Evolutionary conservation across 768 basidiomycete species (phyloP).

Genomic region (Candolleomyces efflorescens): DNA sequence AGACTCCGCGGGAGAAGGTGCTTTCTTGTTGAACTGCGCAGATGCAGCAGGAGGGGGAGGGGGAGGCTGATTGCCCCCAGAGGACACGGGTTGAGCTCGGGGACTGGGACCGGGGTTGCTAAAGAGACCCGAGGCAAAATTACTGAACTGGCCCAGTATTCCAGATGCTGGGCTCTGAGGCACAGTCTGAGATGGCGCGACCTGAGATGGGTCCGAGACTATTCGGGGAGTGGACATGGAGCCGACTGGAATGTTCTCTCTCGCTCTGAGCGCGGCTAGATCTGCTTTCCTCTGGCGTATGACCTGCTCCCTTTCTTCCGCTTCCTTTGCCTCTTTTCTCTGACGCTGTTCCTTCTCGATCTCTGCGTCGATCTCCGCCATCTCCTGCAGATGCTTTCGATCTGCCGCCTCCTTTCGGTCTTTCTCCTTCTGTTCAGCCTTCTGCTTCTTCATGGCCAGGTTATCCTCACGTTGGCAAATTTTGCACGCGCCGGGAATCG

Average conservation of each 20-base stretch:
- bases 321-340: slow-evolving; percentile 33
- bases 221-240: neutral
- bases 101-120: neutral
- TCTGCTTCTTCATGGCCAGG: slow-evolving; percentile 35
- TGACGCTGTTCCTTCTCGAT: slow-evolving; percentile 35
- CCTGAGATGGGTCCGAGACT: no score
- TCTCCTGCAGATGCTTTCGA: slow-evolving; percentile 32
- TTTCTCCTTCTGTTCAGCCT: slow-evolving; percentile 37
- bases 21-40: slow-evolving; percentile 2
- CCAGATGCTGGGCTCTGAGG: neutral
- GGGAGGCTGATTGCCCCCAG: neutral
- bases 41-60: slow-evolving; percentile 10
- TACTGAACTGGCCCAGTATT: neutral
- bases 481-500: slow-evolving; percentile 30
- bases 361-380: slow-evolving; percentile 41
- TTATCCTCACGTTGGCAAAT: slow-evolving; percentile 45
- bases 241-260: slow-evolving; percentile 20
- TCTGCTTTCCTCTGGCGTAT: slow-evolving; percentile 42
- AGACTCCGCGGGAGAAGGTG: slow-evolving; percentile 24
- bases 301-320: slow-evolving; percentile 30
- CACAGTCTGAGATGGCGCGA: slow-evolving; percentile 4
- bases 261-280: slow-evolving; percentile 36
- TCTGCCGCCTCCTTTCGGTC: slow-evolving; percentile 42
- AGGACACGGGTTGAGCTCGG: neutral
- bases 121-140: neutral